Base-by-base conservation (phyloP, 2,329 filamentous ascomycete genomes). In the Cyanodermella asteris region DNA sequence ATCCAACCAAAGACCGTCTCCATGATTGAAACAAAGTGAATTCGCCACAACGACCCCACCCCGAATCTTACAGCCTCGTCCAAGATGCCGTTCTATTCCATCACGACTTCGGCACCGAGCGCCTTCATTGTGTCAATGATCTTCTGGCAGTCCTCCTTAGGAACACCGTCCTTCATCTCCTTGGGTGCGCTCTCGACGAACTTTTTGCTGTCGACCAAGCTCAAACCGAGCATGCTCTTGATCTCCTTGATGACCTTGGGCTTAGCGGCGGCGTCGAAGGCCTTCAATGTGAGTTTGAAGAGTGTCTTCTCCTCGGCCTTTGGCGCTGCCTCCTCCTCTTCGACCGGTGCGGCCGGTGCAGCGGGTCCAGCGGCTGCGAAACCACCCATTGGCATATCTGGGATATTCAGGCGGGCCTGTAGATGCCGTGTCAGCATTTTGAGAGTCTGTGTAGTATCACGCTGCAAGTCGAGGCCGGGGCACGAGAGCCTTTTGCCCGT, bases 241-340 rank as follows among this genome's bases (percentile, higher is more conserved):
- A 99, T 66, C 61, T 99, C 87, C 68, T 99, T 99, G 65, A 97
- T 99, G 43, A 97, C 62, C 74, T 99, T 99, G 43, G 90, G 81
- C 64, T 99, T 99, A 36, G 84, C 59, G 25, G 56, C 63, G 15
- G 81, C 63, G 26, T 97, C 90, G 49, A 94, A 90, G 18, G 73
- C 74, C 51, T 77, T 64, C 34, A 99, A 71, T 61, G 93, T 94
- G 37, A 99, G 55, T 50, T 75, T 91, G 65, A 99, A 99, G 33
- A 97, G 66, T 4, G 84, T 94, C 67, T 94, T 91, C 51, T 87
- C 80, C 38, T 81, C 72, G 19, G 73, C 75, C 3, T 80, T 77
- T 18, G 84, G 81, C 1, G 77, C 77, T 31, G 87, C 82, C 45
- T 93, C 80, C 37, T 74, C 76, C 46, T 87, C 81, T 49, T 82